A percentile compares a stretch with the other conserved stretches of the same genome.
Evolutionary conservation across 2,329 filamentous ascomycete genomes (phyloP).

Genomic region (Coniochaeta sp.): DNA sequence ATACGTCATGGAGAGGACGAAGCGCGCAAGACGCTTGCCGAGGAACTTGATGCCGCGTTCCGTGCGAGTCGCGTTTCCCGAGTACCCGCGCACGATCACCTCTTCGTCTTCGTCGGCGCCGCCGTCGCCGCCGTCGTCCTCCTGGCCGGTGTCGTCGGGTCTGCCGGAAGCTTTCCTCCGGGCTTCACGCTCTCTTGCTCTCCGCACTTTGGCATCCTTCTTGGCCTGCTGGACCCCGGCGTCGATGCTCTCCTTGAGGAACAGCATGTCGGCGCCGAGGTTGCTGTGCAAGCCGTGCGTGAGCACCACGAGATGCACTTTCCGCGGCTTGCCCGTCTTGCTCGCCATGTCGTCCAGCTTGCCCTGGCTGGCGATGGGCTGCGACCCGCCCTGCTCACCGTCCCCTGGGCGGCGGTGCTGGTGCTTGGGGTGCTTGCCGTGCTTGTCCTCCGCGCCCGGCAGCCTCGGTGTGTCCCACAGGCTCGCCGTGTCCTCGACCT

Average conservation of each 20-base stretch:
- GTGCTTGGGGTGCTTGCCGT: conserved; percentile 3
- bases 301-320: conserved; percentile 82
- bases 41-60: conserved; percentile 96
- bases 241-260: conserved; percentile 95
- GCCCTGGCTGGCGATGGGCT: not conserved
- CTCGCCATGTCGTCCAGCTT: conserved; percentile 5
- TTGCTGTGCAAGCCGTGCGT: conserved; percentile 97
- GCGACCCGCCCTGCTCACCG: conserved; percentile 12
- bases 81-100: conserved; percentile 83
- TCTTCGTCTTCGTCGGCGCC: conserved; percentile 67
- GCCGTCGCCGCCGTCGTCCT: conserved; percentile 14
- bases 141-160: conserved; percentile 6
- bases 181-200: conserved; percentile 38
- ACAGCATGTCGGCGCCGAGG: conserved; percentile 91
- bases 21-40: conserved; percentile 88
- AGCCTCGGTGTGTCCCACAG: conserved; percentile 90
- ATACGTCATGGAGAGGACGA: conserved; percentile 82
- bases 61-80: conserved; percentile 82
- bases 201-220: conserved; percentile 57
- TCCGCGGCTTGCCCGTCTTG: conserved; percentile 52
- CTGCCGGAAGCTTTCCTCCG: conserved; percentile 11
- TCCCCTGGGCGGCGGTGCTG: conserved; percentile 10
- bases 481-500: conserved; percentile 79
- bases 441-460: conserved; percentile 50
- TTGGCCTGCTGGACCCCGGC: conserved; percentile 68